Evolutionary conservation across 345 rosid genomes (phyloP), one percentile per base, ranked within the genome.

Genomic region (Aegle marmelos): DNA sequence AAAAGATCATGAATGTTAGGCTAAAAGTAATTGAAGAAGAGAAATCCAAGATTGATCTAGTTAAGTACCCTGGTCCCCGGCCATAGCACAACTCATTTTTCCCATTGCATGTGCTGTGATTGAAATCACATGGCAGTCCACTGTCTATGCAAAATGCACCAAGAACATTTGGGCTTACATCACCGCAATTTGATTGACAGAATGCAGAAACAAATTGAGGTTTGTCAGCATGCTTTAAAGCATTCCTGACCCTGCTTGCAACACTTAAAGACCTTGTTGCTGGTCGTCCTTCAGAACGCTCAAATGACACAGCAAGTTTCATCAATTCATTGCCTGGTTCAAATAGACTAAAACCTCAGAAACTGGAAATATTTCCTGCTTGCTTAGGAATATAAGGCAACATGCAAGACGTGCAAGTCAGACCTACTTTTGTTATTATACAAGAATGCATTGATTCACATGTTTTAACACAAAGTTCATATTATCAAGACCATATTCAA

Each of bases 111-210:
- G 97, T 92, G 80, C 97, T 91, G 76, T 91, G 90, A 70, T 89
- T 90, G 86, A 90, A 92, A 73, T 84, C 95, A 81, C 94, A 92
- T 48, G 97, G 87, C 70, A 88, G 82, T 11, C 92, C 94, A 50
- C 89, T 88, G 84, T 92, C 93, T 31, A 27, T 79, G 79, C 94
- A 84, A 84, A 87, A 89, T 79, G 93, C 85, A 53, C 87, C 90
- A 31, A 89, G 88, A 73, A 88, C 84, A 56, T 88, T 84, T 36
- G 97, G 97, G 78, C 95, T 92, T 68, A 92, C 95, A 79, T 92
- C 95, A 16, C 97, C 97, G 69, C 95, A 92, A 74, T 89, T 92
- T 50, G 92, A 76, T 73, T 92, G 93, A 82, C 92, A 93, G 80
- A 94, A 93, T 58, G 94, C 92, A 79, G 89, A 91, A 25, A 93